Evolutionary conservation across 176 grass and related monocot genomes (phyloP), one percentile per base, ranked within the genome.

Genomic region (Oryza meyeriana): DNA sequence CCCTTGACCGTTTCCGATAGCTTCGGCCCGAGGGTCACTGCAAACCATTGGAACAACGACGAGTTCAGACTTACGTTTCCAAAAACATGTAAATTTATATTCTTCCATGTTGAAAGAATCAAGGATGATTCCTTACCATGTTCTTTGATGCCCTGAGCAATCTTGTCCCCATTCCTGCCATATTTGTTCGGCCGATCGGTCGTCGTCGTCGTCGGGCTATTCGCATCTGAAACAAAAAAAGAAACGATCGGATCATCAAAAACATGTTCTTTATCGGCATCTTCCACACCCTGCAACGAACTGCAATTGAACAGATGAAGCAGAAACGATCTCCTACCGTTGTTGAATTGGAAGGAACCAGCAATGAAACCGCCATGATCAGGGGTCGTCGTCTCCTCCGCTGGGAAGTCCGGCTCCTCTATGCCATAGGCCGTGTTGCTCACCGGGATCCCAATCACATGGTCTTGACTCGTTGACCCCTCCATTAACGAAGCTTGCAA

Each of bases 381-480:
- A 4, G 87, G 85, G 42, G 82, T 85, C 8, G 85, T 85, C 11
- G 74, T n/a, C 47, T 77, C 83, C 42, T 69, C 86, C 44, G 0
- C 66, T 2, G 45, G 72, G 79, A 94, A 89, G 14, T 90, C 85
- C 10, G 89, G 77, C 58, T 93, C 74, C 85, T 99, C 93, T 41
- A 83, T 88, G 8, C 76, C 91, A 9, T 87, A 91, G 6, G 93
- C 88, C 13, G 76, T 89, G 72, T 72, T 84, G 78, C 35, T 89
- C 35, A 95, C 83, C 2, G 93, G 96, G 31, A 99, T 87, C 13
- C 93, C 93, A 31, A 99, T 67, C 55, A 94, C 96, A 83, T 93
- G 91, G 0, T 84, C 93, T 40, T 77, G 71, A 42, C 62, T 85
- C 73, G 67, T 77, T 35, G 83, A 71, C 28, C 45, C 75, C 72